phyloP scores from a whole-genome alignment of 2,329 filamentous ascomycete genomes.

The Blumeriella jaapii region DNA sequence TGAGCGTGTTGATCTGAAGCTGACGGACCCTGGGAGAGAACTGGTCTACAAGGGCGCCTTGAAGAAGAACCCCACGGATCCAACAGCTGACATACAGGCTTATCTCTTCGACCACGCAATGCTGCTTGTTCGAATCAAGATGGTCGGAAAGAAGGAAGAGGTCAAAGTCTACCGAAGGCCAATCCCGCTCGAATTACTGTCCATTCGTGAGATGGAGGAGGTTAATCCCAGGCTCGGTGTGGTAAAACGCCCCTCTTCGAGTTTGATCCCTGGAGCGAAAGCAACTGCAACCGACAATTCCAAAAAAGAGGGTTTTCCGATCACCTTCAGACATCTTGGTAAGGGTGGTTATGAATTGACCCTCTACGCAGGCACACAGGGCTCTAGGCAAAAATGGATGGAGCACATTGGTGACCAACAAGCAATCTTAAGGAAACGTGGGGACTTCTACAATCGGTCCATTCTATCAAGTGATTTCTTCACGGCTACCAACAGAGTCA shows the following conservation, averaged over 20 bases:
- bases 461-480: conserved; percentile 50
- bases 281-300: conserved; percentile 39
- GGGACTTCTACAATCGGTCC: conserved; percentile 78
- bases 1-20: conserved; percentile 84
- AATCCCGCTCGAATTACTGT: conserved; percentile 83
- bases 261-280: conserved; percentile 56
- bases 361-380: conserved; percentile 74
- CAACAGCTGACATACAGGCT: conserved; percentile 70
- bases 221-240: conserved; percentile 72
- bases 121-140: conserved; percentile 80
- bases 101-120: conserved; percentile 97
- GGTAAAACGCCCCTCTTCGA: conserved; percentile 78
- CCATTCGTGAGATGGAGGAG: conserved; percentile 96
- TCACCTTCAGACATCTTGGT: conserved; percentile 91
- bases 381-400: conserved; percentile 90
- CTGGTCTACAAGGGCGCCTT: conserved; percentile 88
- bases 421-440: conserved; percentile 71
- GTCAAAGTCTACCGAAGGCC: conserved; percentile 90
- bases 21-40: conserved; percentile 87
- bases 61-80: conserved; percentile 85
- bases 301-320: conserved; percentile 73
- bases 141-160: conserved; percentile 85
- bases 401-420: conserved; percentile 91
- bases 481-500: conserved; percentile 65
- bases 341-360: conserved; percentile 92